These are phyloP conservation scores for Isatis tinctoria DNA, from an alignment of 345 rosid genomes.

Conservation along the genomic window DNA sequence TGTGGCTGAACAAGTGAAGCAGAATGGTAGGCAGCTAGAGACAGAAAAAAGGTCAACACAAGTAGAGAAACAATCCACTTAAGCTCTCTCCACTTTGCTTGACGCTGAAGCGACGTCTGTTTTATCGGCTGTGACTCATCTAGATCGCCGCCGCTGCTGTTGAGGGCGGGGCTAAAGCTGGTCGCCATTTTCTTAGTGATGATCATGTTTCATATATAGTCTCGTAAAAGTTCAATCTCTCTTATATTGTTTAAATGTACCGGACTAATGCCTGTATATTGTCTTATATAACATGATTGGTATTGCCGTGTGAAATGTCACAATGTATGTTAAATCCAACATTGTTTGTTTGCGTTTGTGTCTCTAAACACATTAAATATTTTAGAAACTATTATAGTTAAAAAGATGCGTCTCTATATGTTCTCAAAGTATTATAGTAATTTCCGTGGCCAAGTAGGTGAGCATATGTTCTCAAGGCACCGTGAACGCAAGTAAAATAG, in stretches of 20 bases:
- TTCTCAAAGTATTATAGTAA: background rate
- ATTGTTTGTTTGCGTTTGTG: background rate
- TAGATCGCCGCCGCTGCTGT: background rate
- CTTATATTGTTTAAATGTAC: background rate
- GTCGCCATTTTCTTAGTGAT: background rate
- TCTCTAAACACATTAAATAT: background rate
- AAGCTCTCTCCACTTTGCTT: slow-evolving; percentile 1
- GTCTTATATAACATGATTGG: background rate
- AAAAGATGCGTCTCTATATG: background rate
- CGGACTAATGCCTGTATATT: background rate
- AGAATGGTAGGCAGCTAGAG: background rate
- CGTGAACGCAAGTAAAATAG: background rate
- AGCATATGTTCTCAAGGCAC: background rate
- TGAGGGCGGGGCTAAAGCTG: background rate
- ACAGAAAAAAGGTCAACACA: background rate
- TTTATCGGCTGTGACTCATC: background rate
- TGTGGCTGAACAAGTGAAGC: slow-evolving; percentile 4
- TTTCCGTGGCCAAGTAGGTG: background rate
- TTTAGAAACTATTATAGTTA: background rate
- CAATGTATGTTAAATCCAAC: background rate
- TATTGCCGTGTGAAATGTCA: background rate
- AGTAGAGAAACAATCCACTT: background rate
- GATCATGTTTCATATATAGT: background rate
- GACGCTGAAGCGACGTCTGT: background rate
- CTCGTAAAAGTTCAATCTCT: background rate